phyloP scores from a whole-genome alignment of 805 yeast genomes.

The Wickerhamia fluorescens region DNA sequence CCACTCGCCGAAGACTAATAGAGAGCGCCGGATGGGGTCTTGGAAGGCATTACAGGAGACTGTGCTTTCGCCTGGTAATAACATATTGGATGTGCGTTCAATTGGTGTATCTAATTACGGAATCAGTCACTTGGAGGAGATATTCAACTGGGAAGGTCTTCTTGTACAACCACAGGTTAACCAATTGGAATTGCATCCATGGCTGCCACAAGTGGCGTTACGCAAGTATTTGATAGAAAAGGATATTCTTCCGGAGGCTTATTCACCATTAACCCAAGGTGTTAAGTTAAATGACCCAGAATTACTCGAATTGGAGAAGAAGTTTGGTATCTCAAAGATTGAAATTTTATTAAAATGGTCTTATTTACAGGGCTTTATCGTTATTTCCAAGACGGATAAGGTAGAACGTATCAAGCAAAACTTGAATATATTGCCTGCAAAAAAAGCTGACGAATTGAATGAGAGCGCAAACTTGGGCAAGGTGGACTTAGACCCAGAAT shows the following conservation, averaged over 20 bases:
- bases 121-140: conserved; percentile 48
- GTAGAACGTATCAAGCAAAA: conserved; percentile 47
- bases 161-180: conserved; percentile 53
- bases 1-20: conserved; percentile 45
- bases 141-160: conserved; percentile 44
- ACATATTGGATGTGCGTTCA: conserved; percentile 41
- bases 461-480: conserved; percentile 24
- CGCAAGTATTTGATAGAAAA: conserved; percentile 51
- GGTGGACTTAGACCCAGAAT: conserved; percentile 33
- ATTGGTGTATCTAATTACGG: conserved; percentile 81
- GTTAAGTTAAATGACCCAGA: conserved; percentile 47
- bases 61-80: conserved; percentile 31
- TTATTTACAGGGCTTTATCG: conserved; percentile 48
- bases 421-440: conserved; percentile 41
- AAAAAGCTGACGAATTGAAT: conserved; percentile 18
- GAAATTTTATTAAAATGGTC: conserved; percentile 72
- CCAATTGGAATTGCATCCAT: conserved; percentile 80
- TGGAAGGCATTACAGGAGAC: conserved; percentile 74
- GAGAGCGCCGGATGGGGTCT: conserved; percentile 47
- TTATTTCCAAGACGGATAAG: conserved; percentile 41
- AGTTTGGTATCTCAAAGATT: conserved; percentile 44
- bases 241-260: conserved; percentile 63
- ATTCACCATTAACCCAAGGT: conserved; percentile 72
- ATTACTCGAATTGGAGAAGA: conserved; percentile 42
- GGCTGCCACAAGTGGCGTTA: conserved; percentile 64